Evolutionary conservation across 129 eudicot genomes (phyloP).

Genomic region (Silybum marianum): DNA sequence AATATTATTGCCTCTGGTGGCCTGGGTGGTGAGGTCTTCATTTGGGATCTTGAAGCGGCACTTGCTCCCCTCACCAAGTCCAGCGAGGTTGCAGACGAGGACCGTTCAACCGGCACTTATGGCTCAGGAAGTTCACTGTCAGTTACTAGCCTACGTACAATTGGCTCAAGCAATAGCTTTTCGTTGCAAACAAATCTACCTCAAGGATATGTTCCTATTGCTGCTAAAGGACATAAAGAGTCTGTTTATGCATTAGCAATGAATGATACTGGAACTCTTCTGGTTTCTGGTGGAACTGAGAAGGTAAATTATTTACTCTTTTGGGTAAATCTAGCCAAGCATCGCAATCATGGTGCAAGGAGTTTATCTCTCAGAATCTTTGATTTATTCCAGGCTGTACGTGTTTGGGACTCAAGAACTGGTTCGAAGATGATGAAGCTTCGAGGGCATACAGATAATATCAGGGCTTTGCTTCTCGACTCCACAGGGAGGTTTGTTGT

Average conservation of each 20-base stretch:
- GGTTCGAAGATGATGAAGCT: constrained; percentile 98
- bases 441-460: constrained; percentile 93
- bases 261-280: constrained; percentile 88
- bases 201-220: constrained; percentile 72
- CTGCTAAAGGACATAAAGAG: constrained; percentile 99
- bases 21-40: constrained; percentile 91
- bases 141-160: constrained; percentile 67
- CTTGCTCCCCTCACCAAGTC: constrained; percentile 74
- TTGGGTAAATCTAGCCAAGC: not conserved
- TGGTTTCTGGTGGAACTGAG: constrained; percentile 99
- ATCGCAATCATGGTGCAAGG: not conserved
- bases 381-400: constrained; percentile 66
- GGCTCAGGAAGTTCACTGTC: constrained; percentile 62
- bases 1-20: constrained; percentile 89
- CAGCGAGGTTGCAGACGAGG: constrained; percentile 71
- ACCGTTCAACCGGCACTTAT: constrained; percentile 53
- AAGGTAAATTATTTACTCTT: constrained; percentile 50
- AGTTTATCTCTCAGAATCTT: not conserved
- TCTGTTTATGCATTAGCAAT: constrained; percentile 97
- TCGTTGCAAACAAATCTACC: constrained; percentile 68
- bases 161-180: constrained; percentile 75
- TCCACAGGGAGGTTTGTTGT: constrained; percentile 87
- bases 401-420: constrained; percentile 95
- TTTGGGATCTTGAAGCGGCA: constrained; percentile 98
- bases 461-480: constrained; percentile 84